phyloP scores from a whole-genome alignment of 371 early-diverging fungal species.

The Mucor indicus region DNA sequence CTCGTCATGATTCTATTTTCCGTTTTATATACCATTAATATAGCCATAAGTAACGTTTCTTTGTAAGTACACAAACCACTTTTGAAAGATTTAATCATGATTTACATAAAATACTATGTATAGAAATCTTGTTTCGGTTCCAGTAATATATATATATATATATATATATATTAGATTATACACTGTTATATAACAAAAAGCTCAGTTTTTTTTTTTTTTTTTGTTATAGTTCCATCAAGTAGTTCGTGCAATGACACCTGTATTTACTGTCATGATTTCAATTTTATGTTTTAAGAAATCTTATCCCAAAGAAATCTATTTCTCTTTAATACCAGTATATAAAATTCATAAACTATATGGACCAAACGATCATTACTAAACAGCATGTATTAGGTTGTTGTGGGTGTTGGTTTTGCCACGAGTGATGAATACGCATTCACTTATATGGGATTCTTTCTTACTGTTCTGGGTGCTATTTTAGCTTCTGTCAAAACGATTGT shows the following conservation, averaged over 20 bases:
- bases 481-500: constrained; percentile 84
- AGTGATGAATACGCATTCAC: constrained; percentile 81
- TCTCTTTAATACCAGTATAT: constrained; percentile 61
- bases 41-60: constrained; percentile 84
- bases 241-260: constrained; percentile 82
- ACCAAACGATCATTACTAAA: not conserved
- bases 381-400: no score
- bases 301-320: constrained; percentile 56
- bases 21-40: constrained; percentile 85
- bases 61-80: constrained; percentile 57
- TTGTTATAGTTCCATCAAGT: constrained; percentile 76
- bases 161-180: no score
- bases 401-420: constrained; percentile 84
- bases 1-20: constrained; percentile 77
- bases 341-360: no score
- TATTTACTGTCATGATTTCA: constrained; percentile 75
- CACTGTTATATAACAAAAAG: constrained; percentile 3
- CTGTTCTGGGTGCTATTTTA: constrained; percentile 77
- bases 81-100: no score
- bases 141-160: no score
- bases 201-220: not conserved
- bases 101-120: no score
- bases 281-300: constrained; percentile 53
- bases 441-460: constrained; percentile 66
- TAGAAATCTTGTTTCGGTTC: constrained; percentile 21